Evolutionary conservation across 2,329 filamentous ascomycete species (phyloP).

Genomic region (Neofusicoccum sp.): DNA sequence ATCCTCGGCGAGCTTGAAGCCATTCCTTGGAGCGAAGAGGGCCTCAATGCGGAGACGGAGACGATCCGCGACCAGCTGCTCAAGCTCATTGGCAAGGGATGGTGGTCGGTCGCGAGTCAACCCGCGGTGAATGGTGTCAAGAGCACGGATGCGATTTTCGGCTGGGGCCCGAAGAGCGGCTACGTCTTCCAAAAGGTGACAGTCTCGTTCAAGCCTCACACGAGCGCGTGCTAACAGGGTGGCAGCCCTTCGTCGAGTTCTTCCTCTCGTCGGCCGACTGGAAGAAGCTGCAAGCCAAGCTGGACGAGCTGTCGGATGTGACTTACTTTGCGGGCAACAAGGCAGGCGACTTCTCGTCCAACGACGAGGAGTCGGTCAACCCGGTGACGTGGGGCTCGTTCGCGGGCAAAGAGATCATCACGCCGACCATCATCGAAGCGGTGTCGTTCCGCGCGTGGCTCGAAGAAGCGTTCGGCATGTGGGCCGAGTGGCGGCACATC

Average conservation of each 20-base stretch:
- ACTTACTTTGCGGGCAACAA: constrained; percentile 87
- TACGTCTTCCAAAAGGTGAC: constrained; percentile 87
- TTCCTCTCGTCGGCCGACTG: constrained; percentile 79
- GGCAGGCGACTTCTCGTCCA: constrained; percentile 73
- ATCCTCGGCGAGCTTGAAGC: constrained; percentile 75
- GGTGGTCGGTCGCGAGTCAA: constrained; percentile 96
- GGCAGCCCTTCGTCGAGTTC: constrained; percentile 82
- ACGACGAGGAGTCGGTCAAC: constrained; percentile 67
- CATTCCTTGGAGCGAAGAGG: constrained; percentile 93
- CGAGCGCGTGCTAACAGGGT: not conserved
- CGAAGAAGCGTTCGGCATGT: constrained; percentile 95
- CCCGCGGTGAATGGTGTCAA: constrained; percentile 85
- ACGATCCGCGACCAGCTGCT: constrained; percentile 76
- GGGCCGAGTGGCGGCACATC: constrained; percentile 87
- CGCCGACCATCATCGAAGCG: constrained; percentile 93
- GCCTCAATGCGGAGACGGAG: constrained; percentile 76
- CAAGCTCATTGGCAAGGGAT: constrained; percentile 75
- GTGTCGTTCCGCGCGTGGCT: constrained; percentile 92
- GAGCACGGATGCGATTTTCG: constrained; percentile 75
- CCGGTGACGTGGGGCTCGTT: constrained; percentile 98
- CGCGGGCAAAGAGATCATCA: constrained; percentile 91
- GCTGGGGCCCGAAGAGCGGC: constrained; percentile 88
- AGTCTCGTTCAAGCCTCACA: not conserved
- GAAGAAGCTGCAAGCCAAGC: constrained; percentile 60
- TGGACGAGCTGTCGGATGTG: constrained; percentile 63